phyloP scores from a whole-genome alignment of 1,284 basidiomycete species.

The Tilletia walkeri region DNA sequence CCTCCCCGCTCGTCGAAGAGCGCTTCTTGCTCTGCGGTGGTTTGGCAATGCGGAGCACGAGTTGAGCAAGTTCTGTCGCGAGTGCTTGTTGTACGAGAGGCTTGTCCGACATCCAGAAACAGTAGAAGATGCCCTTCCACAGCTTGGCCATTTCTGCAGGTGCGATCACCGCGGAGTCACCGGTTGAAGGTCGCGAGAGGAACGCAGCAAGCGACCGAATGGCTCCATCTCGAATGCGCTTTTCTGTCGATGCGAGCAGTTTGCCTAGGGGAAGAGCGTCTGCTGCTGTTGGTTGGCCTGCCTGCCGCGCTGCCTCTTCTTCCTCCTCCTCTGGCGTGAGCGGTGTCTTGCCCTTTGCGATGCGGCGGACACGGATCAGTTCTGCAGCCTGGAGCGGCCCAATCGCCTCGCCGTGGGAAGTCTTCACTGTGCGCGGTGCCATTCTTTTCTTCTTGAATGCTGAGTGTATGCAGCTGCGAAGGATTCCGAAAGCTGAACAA shows the following conservation, averaged over 20 bases:
- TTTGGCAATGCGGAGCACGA: conserved; percentile 56
- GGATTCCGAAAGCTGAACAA: no score
- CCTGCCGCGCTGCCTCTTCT: neutral
- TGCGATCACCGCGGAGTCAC: conserved; percentile 57
- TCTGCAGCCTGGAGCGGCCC: conserved; percentile 6
- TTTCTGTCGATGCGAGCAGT: conserved; percentile 58
- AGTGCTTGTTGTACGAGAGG: conserved; percentile 91
- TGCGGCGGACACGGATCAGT: neutral
- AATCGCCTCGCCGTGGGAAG: conserved; percentile 13
- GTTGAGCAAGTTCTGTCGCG: conserved; percentile 77
- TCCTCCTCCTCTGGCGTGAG: conserved; percentile 10
- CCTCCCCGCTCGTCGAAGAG: neutral
- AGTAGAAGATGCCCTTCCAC: conserved; percentile 98
- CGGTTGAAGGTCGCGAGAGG: conserved; percentile 27
- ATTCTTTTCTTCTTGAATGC: neutral
- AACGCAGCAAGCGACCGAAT: conserved; percentile 74
- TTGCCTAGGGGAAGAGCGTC: conserved; percentile 39
- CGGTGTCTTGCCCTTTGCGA: conserved; percentile 5
- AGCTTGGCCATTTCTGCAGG: conserved; percentile 81
- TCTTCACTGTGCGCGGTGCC: conserved; percentile 12
- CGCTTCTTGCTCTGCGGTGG: conserved; percentile 17
- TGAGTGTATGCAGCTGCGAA: no score
- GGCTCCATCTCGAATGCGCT: conserved; percentile 74
- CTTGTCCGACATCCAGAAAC: conserved; percentile 99
- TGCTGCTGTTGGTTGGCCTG: neutral